phyloP scores from a whole-genome alignment of 176 grass and related monocot species.

The Carex littledalei region DNA sequence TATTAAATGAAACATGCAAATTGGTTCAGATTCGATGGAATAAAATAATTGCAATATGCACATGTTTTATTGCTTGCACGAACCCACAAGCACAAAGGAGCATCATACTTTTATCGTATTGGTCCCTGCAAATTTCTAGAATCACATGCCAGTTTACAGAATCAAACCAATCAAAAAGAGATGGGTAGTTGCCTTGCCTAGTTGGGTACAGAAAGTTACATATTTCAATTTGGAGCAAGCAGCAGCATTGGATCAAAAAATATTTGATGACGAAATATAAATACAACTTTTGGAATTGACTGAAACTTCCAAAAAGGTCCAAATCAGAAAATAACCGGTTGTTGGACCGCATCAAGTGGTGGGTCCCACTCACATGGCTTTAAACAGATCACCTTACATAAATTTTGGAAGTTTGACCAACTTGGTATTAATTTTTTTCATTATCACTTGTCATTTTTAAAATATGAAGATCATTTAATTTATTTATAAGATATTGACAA shows the following conservation, averaged over 20 bases:
- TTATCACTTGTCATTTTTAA: background rate
- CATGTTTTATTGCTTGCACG: background rate
- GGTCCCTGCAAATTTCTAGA: background rate
- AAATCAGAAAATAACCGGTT: background rate
- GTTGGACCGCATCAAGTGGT: background rate
- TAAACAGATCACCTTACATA: background rate
- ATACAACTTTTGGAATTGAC: background rate
- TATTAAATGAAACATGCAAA: background rate
- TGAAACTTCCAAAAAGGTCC: constrained; percentile 9
- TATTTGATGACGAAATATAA: background rate
- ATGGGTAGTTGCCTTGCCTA: background rate
- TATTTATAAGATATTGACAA: background rate
- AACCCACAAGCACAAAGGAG: background rate
- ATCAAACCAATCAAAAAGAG: background rate
- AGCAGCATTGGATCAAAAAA: background rate
- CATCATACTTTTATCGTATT: background rate
- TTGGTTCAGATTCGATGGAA: background rate
- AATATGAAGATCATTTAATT: background rate
- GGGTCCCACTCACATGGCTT: constrained; percentile 4
- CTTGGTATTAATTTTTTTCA: background rate
- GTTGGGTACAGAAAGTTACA: background rate
- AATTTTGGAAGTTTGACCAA: background rate
- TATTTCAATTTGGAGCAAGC: background rate
- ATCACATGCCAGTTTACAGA: background rate
- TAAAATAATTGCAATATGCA: constrained; percentile 3